These are phyloP conservation scores for Salvia sclarea DNA, from an alignment of 305 asterid genomes.

Conservation along the genomic window DNA sequence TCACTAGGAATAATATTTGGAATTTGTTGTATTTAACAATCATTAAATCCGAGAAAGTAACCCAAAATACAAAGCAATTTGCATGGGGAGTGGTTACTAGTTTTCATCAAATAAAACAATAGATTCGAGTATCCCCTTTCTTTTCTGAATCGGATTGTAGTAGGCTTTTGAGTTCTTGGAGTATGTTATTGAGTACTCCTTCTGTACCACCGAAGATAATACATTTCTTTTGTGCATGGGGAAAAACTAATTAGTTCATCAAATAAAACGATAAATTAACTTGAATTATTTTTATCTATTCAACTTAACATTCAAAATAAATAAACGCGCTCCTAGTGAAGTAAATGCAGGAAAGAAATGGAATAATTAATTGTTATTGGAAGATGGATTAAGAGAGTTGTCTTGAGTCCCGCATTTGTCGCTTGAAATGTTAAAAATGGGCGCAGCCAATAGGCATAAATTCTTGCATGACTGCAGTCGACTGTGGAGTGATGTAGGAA, in stretches of 20 bases:
- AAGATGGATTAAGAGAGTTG: conserved; percentile 24
- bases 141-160: not conserved
- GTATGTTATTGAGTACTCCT: not conserved
- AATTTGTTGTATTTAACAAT: no score
- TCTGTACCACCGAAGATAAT: no score
- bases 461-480: no score
- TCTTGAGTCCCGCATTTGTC: conserved; percentile 63
- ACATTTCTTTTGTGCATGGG: no score
- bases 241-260: no score
- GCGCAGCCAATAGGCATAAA: not conserved
- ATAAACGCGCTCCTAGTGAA: no score
- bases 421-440: conserved; percentile 42
- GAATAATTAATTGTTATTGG: no score
- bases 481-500: not conserved
- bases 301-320: no score
- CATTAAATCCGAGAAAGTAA: not conserved
- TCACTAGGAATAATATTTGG: no score
- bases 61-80: not conserved
- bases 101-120: not conserved
- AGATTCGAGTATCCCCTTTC: not conserved
- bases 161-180: not conserved
- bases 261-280: no score
- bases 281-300: no score
- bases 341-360: not conserved
- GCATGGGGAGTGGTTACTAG: not conserved